Evolutionary conservation across 192 early-diverging fungal genomes (phyloP).

Genomic region (Pilobolus umbonatus): DNA sequence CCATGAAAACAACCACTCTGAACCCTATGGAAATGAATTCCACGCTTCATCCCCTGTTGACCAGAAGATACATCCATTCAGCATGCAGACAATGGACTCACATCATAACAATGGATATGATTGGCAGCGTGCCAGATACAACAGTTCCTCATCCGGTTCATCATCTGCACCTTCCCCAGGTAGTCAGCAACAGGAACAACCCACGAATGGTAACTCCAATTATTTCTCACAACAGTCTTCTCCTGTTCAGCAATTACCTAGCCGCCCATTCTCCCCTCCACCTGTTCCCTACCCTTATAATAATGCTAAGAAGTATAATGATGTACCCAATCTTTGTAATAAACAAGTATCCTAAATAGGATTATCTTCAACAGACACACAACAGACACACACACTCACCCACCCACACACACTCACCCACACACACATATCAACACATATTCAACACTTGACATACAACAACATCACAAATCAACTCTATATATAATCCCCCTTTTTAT

Average conservation of each 20-base stretch:
- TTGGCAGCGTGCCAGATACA: constrained; percentile 12
- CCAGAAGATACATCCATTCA: constrained; percentile 4
- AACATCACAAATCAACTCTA: not conserved
- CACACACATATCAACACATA: no score
- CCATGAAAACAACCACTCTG: not conserved
- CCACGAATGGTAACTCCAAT: not conserved
- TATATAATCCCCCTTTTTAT: not conserved
- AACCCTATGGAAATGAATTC: not conserved
- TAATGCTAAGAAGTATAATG: constrained; percentile 7
- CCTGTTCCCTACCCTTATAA: not conserved
- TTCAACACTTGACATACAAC: no score
- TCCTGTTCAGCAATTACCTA: not conserved
- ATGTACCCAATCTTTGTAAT: constrained; percentile 11
- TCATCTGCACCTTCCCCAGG: constrained; percentile 7
- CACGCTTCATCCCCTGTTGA: not conserved
- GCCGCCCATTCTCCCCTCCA: not conserved
- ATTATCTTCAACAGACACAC: not conserved
- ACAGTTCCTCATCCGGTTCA: constrained; percentile 7
- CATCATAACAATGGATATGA: constrained; percentile 5
- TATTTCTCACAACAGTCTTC: constrained; percentile 5
- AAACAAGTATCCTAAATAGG: constrained; percentile 7
- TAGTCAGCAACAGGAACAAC: not conserved
- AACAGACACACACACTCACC: not conserved
- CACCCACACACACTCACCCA: no score
- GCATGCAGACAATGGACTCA: not conserved